Evolutionary conservation across 148 eudicot genomes (phyloP), one percentile per base, ranked within the genome.

Genomic region (Cornus suecica): DNA sequence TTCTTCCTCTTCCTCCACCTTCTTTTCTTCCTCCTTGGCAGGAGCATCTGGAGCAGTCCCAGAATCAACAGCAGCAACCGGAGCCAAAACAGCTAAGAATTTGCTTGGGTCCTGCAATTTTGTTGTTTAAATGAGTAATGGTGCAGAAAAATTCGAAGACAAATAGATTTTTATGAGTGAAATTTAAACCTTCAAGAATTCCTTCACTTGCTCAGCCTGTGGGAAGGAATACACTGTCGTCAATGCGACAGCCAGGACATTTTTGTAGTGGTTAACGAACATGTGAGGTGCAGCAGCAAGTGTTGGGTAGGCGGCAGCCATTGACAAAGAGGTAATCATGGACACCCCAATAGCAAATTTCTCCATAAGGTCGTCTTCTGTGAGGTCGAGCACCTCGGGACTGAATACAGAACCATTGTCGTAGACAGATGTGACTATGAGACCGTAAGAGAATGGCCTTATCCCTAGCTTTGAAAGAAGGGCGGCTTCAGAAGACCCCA

Each of bases 401-500:
- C 81, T 83, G 29, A 84, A 87, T 10, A 89, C 92, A 0, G 90
- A 76, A 0, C 90, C 92, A 23, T 80, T 85, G 66, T 89, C 92
- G 2, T 74, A 89, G 16, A 87, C 90, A 29, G 80, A 81, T 31
- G 67, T 28, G 8, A 89, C 87, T 0, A 83, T 71, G 5, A 89
- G 82, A 42, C 92, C 90, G 11, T 89, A 89, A 0, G 92, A 85
- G 72, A 89, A 89, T 2, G 92, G 90, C 76, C 76, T 87, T 9
- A 87, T 70, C 4, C 80, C 81, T 0, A 89, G 88, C 78, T 89
- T 89, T 1, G 90, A 58, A 0, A 89, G 88, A 25, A 89, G 83
- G 62, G 80, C 83, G 45, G 92, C 83, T 48, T 89, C 92, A 0
- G 92, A 89, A 1, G 92, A 89, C 0, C 92, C 90, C 22, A 89